A percentile compares a stretch with the other conserved stretches of the same genome.
Evolutionary conservation across 2,329 filamentous ascomycete genomes (phyloP).

Genomic region (Malbranchea zuffiana): DNA sequence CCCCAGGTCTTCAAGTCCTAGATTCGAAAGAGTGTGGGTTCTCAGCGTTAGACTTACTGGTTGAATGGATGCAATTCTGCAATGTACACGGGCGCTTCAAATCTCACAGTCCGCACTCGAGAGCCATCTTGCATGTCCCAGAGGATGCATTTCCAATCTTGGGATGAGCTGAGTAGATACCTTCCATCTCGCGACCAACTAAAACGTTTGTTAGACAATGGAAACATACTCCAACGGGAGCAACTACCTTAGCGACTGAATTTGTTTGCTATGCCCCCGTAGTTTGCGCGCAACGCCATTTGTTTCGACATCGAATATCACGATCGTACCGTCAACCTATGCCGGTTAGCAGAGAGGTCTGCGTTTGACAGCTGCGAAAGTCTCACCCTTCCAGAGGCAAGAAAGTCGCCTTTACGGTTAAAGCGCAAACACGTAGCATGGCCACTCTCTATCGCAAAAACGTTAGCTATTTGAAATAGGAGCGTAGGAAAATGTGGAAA

Average conservation of each 20-base stretch:
- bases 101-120: slow-evolving; percentile 72
- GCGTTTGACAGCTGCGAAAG: neutral
- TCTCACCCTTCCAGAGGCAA: slow-evolving; percentile 76
- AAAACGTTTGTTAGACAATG: neutral
- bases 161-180: slow-evolving; percentile 82
- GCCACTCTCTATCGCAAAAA: slow-evolving; percentile 40
- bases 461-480: neutral
- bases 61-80: slow-evolving; percentile 89
- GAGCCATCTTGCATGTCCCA: slow-evolving; percentile 76
- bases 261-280: slow-evolving; percentile 82
- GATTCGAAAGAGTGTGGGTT: too few species aligned
- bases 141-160: slow-evolving; percentile 92
- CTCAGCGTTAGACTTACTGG: slow-evolving; percentile 49
- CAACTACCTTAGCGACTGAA: slow-evolving; percentile 66
- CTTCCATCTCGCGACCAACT: slow-evolving; percentile 87
- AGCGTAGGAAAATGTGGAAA: slow-evolving; percentile 24
- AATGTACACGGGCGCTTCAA: slow-evolving; percentile 88
- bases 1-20: neutral
- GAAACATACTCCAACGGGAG: neutral
- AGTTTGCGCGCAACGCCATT: slow-evolving; percentile 93
- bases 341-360: slow-evolving; percentile 2
- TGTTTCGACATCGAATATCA: slow-evolving; percentile 95
- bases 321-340: slow-evolving; percentile 73
- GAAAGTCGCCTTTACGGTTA: slow-evolving; percentile 85
- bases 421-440: slow-evolving; percentile 65